Conservation (phyloP, 2,329 filamentous ascomycete species). For the Cladophialophora psammophila region DNA sequence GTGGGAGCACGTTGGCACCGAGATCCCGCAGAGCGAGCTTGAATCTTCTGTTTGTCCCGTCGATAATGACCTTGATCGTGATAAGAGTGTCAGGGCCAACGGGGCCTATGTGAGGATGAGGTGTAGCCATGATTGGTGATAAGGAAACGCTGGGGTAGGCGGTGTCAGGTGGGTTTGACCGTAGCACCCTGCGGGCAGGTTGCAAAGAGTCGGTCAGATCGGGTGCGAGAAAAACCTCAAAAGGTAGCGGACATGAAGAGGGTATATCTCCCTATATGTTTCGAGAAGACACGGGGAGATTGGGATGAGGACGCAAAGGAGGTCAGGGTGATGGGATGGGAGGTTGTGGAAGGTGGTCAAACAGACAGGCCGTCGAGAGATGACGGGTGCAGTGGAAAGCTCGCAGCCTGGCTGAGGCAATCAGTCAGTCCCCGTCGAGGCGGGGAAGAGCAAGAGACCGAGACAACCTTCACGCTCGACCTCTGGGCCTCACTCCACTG, state of each 20-base stretch:
- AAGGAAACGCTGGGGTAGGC: slow-evolving; percentile 41
- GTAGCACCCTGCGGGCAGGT: slow-evolving; percentile 22
- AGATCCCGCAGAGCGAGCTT: slow-evolving; percentile 91
- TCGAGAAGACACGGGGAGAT: slow-evolving; percentile 16
- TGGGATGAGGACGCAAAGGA: slow-evolving; percentile 12
- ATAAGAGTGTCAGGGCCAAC: slow-evolving; percentile 74
- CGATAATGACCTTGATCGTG: slow-evolving; percentile 82
- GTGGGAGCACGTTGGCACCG: slow-evolving; percentile 73
- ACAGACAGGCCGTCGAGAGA: slow-evolving; percentile 20
- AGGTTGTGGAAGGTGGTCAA: slow-evolving; percentile 20
- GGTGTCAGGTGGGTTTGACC: slow-evolving; percentile 35
- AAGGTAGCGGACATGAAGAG: slow-evolving; percentile 21
- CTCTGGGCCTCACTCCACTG: not conserved
- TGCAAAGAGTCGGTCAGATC: slow-evolving; percentile 20
- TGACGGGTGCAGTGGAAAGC: slow-evolving; percentile 25
- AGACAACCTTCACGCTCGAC: not conserved
- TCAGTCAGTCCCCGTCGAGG: slow-evolving; percentile 7
- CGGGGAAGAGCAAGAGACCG: slow-evolving; percentile 1
- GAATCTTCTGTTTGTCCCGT: slow-evolving; percentile 79
- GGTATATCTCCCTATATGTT: slow-evolving; percentile 11
- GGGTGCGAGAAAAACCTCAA: slow-evolving; percentile 17
- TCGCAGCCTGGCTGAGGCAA: slow-evolving; percentile 29
- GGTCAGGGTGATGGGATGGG: slow-evolving; percentile 6
- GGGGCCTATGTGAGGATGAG: slow-evolving; percentile 54
- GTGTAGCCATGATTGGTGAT: slow-evolving; percentile 48